Percentiles rank a stretch among this genome's conserved stretches.
Conservation (phyloP, 2,329 filamentous ascomycete species). For the Beauveria rudraprayagi region DNA sequence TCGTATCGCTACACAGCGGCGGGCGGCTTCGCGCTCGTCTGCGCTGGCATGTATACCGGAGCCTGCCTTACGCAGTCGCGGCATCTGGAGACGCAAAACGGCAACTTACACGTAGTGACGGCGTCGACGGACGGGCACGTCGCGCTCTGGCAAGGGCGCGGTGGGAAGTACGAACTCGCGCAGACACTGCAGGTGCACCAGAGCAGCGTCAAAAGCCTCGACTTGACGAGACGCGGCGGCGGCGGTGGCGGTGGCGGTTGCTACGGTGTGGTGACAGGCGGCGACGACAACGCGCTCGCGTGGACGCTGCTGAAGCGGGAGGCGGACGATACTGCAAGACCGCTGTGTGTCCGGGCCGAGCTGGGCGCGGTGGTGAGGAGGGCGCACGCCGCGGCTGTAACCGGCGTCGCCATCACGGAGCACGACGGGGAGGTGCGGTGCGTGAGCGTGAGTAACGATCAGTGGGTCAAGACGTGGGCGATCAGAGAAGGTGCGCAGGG, state of each 20-base stretch:
- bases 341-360: neutral
- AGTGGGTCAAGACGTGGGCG: conserved; percentile 49
- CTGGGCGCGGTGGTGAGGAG: conserved; percentile 31
- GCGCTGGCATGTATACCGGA: conserved; percentile 54
- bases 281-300: conserved; percentile 79
- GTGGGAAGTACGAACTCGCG: conserved; percentile 19
- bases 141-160: conserved; percentile 43
- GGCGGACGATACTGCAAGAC: neutral
- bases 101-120: conserved; percentile 45
- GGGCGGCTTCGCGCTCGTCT: conserved; percentile 40
- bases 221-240: conserved; percentile 27
- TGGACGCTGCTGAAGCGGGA: conserved; percentile 33
- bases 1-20: conserved; percentile 41
- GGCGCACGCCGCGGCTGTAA: conserved; percentile 67
- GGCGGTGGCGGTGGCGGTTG: neutral
- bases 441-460: conserved; percentile 51
- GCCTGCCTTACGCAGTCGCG: conserved; percentile 65
- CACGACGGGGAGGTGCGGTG: conserved; percentile 20
- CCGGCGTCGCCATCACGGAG: conserved; percentile 38
- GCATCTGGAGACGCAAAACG: conserved; percentile 28
- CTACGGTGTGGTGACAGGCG: conserved; percentile 60
- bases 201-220: conserved; percentile 66
- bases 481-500: conserved; percentile 18
- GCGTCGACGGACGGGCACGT: conserved; percentile 77
- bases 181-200: conserved; percentile 57